Base-by-base conservation (phyloP, 306 rosid genomes). In the Ziziphus jujuba region DNA sequence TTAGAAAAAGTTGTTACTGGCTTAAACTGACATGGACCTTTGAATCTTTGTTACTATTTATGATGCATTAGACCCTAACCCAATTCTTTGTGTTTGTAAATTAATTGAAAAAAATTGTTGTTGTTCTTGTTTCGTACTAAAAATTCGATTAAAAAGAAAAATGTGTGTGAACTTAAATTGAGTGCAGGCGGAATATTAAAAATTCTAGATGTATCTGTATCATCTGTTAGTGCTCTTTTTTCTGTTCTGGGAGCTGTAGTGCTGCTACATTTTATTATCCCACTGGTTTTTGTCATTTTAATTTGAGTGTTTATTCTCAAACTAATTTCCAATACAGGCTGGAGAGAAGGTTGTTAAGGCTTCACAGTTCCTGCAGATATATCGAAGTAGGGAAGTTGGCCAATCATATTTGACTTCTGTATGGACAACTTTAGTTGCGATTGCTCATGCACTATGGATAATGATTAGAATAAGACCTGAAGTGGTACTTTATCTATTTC, bases 371-470 rank as follows among this genome's bases (percentile, higher is more conserved):
- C 79, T 87, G 91, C 90, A 87, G 86, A 82, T 93, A 62, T 90
- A 93, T 79, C 84, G 95, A 45, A 93, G 97, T 77, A 85, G 95
- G 73, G 96, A 95, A 79, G 97, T 95, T 57, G 97, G 99, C 21
- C 99, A 93, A 71, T 93, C 99, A 45, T 93, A 90, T 66, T 58
- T 90, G 71, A 93, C 96, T 66, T 93, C 99, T 49, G 75, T 90
- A 51, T 90, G 91, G 96, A 90, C 97, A 40, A 90, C 97, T 61
- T 77, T 80, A 76, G 19, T 85, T 33, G 96, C 99, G 58, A 72
- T 63, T 59, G 75, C 52, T 44, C 96, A 90, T 69, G 95, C 89
- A 2, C 61, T 88, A 5, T 90, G 96, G 95, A 78, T 88, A 58
- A 88, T 93, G 97, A 65, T 86, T 72, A 88, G 81, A 82, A 77